Base-by-base conservation (phyloP, 352 stramenopile genomes). In the Phytopythium oedochilum region DNA sequence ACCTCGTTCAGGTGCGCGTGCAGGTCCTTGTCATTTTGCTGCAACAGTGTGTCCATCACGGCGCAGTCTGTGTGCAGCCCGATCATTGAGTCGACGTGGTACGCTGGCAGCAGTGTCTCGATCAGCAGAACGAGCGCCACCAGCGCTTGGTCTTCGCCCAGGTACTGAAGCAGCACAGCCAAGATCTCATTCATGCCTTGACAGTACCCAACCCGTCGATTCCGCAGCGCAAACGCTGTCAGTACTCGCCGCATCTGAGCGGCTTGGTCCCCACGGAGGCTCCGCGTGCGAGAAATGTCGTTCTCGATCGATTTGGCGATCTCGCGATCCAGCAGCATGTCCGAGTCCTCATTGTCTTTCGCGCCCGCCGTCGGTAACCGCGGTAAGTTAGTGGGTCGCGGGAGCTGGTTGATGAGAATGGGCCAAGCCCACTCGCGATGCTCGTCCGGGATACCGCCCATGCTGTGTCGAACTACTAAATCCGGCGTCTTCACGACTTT, bases 111-210 rank as follows among this genome's bases (percentile, higher is more conserved):
- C 1, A 94, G 63, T 26, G 70, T 70, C 66, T 94, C 83, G 25
- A 94, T 88, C 8, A 94, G 59, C 48, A 90, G 62, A 15, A 80
- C 76, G 6, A 94, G 68, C 34, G 69, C 75, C 26, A 74, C 53
- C 28, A 94, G 70, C 26, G 81, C 70, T 25, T 81, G 60, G 11
- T 81, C 66, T 53, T 91, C 81, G 46, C 82, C 70, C 10, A 91
- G 64, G 45, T 90, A 83, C 55, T 88, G 68, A 17, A 94, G 62
- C 40, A 94, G 55, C 15, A 92, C 73, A 2, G 78, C 78, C 9
- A 88, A 57, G 6, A 94, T 86, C 59, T 94, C 83, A 51, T 94
- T 94, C 83, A 94, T 94, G 12, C 83, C 83, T 58, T 94, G 83
- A 32, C 83, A 94, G 50, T 94, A 94, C 0, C 83, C 83, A 32